Conservation (phyloP, 495 filamentous ascomycete species). For the Amniculicola lignicola region DNA sequence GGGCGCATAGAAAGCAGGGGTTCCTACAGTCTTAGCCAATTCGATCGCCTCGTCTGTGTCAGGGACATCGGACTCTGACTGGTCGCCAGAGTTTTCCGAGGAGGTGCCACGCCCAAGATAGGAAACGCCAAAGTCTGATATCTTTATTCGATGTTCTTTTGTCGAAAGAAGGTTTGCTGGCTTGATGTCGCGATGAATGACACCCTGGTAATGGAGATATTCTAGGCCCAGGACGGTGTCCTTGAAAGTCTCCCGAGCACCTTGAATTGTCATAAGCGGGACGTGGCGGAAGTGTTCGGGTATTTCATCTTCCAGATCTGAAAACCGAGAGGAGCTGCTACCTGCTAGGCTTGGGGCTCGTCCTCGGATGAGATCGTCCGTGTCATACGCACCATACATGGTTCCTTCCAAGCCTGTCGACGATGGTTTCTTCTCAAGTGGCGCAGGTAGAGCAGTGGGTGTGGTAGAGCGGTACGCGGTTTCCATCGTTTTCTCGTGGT, state of each 20-base stretch:
- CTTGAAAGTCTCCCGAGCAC: slow-evolving; percentile 82
- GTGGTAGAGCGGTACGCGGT: slow-evolving; percentile 30
- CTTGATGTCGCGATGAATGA: slow-evolving; percentile 98
- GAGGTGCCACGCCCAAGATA: slow-evolving; percentile 78
- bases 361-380: slow-evolving; percentile 50
- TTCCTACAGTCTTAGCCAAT: slow-evolving; percentile 95
- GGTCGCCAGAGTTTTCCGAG: slow-evolving; percentile 71
- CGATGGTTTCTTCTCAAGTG: slow-evolving; percentile 44
- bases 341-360: slow-evolving; percentile 58
- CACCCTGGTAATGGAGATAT: slow-evolving; percentile 93
- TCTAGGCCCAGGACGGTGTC: slow-evolving; percentile 93
- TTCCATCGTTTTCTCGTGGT: slow-evolving; percentile 20
- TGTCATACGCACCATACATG: slow-evolving; percentile 68
- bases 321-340: slow-evolving; percentile 55
- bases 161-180: slow-evolving; percentile 95
- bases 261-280: slow-evolving; percentile 80
- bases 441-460: slow-evolving; percentile 12
- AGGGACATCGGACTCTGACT: slow-evolving; percentile 76
- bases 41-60: slow-evolving; percentile 90
- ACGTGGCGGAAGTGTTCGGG: slow-evolving; percentile 71
- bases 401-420: slow-evolving; percentile 66
- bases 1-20: slow-evolving; percentile 94
- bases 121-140: slow-evolving; percentile 99
- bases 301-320: slow-evolving; percentile 53
- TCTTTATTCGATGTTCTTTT: slow-evolving; percentile 82